Base-by-base conservation (phyloP, 1,139 yeast genomes). In the Hyphopichia buzzinii region DNA sequence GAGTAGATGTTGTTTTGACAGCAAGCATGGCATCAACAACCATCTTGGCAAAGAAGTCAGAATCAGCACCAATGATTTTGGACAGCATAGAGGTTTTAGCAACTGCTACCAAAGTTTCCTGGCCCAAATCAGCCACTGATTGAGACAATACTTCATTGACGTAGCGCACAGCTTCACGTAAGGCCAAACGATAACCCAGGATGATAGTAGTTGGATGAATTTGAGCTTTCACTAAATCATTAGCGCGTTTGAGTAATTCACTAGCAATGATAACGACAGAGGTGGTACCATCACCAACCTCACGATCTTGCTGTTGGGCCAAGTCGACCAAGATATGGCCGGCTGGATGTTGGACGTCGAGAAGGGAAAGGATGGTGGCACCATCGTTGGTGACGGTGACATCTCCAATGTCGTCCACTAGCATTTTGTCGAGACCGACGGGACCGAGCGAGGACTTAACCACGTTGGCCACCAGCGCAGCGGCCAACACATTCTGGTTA, bases 301-400 rank as follows among this genome's bases (percentile, higher is more conserved):
- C 98, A 55, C 96, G 80, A 61, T 94, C 99, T 67, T 94, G 99
- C 61, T 94, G 98, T 61, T 92, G 97, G 3, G 98, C 99, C 56
- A 94, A 76, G 57, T 94, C 98, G 33, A 94, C 98, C 44, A 94
- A 72, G 49, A 94, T 92, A 66, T 88, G 89, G 16, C 98, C 98
- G 0, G 98, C 98, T 25, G 99, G 99, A 60, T 94, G 99, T 64
- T 94, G 97, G 37, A 94, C 97, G 58, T 94, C 98, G 47, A 94
- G 73, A 41, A 94, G 67, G 8, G 92, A 77, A 46, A 94, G 72
- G 48, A 94, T 94, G 7, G 98, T 94, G 39, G 99, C 98, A 46
- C 99, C 99, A 62, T 94, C 99, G 59, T 94, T 94, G 36, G 99
- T 94, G 37, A 94, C 97, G 5, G 97, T 90, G 34, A 94, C 97